Evolutionary conservation across 148 eudicot species (phyloP).

Genomic region (Rheum nobile): DNA sequence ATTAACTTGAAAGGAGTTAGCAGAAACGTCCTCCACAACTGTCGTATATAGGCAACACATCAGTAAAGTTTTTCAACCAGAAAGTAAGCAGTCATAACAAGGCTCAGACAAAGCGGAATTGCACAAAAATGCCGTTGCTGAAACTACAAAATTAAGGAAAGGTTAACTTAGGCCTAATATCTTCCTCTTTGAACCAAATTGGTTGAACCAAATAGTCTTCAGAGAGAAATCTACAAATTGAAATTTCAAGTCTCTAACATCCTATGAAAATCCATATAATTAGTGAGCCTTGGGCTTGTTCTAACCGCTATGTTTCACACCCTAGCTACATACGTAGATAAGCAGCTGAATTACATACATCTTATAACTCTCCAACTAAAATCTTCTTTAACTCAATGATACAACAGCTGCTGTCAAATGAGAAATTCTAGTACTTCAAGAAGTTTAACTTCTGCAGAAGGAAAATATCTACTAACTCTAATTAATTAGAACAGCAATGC

Average conservation of each 20-base stretch:
- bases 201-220: neutral
- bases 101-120: neutral
- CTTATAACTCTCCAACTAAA: neutral
- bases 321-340: neutral
- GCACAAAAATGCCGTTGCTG: neutral
- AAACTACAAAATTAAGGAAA: neutral
- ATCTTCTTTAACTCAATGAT: neutral
- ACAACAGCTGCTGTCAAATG: neutral
- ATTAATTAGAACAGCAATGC: too few species aligned
- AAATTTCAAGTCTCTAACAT: neutral
- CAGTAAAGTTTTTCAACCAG: neutral
- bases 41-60: slow-evolving; percentile 5
- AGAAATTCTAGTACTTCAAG: neutral
- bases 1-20: slow-evolving; percentile 87
- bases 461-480: neutral
- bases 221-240: neutral
- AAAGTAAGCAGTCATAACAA: neutral
- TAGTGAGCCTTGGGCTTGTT: neutral
- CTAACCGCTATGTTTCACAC: too few species aligned
- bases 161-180: neutral
- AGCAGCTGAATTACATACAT: neutral
- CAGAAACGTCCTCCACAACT: slow-evolving; percentile 85
- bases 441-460: neutral
- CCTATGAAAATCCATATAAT: neutral
- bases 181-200: neutral